Percentiles rank a stretch among this genome's conserved stretches.
Conservation (phyloP, 2,329 filamentous ascomycete species). For the Dryadomyces quercus-mongolicae region DNA sequence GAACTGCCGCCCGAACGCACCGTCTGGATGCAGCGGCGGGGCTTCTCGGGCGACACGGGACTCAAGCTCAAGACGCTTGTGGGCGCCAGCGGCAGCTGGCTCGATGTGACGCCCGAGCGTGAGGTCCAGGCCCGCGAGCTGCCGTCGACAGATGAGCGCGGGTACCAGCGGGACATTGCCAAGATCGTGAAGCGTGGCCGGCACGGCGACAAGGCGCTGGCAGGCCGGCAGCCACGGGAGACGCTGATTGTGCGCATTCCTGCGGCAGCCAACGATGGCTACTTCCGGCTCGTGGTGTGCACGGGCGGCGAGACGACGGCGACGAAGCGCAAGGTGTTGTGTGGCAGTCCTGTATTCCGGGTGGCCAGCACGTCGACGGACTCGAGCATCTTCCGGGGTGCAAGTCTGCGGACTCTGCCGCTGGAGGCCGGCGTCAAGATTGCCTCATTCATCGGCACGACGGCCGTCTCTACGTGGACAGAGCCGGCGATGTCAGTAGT, state of each 20-base stretch:
- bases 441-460: conserved; percentile 35
- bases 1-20: conserved; percentile 44
- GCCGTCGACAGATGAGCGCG: conserved; percentile 45
- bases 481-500: conserved; percentile 24
- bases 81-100: conserved; percentile 46
- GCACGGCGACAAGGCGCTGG: conserved; percentile 27
- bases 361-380: conserved; percentile 54
- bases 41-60: conserved; percentile 55
- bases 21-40: conserved; percentile 57
- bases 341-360: conserved; percentile 55
- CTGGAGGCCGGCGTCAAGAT: conserved; percentile 52
- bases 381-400: conserved; percentile 48
- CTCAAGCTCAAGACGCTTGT: conserved; percentile 54
- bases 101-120: conserved; percentile 52
- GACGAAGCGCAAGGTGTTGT: conserved; percentile 45
- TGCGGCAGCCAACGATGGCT: conserved; percentile 50
- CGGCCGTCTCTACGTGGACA: conserved; percentile 29
- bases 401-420: conserved; percentile 51
- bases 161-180: conserved; percentile 54
- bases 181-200: conserved; percentile 47
- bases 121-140: conserved; percentile 35
- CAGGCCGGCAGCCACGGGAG: conserved; percentile 41
- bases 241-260: conserved; percentile 55
- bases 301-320: conserved; percentile 20
- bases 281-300: conserved; percentile 56